Evolutionary conservation across 768 basidiomycete species (phyloP), one percentile per base, ranked within the genome.

Genomic region (Botryobasidium botryosum): DNA sequence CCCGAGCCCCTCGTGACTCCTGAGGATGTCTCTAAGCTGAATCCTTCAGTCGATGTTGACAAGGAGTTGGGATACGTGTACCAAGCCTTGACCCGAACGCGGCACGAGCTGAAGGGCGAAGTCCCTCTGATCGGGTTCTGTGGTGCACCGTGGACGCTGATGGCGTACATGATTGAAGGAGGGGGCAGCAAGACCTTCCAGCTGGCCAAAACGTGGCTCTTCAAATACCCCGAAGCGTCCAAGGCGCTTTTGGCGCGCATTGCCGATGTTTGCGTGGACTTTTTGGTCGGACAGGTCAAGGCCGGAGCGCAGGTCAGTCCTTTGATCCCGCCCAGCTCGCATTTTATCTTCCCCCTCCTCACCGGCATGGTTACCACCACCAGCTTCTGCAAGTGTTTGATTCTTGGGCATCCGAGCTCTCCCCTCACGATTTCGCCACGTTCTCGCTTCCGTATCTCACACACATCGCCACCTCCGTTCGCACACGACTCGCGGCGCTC

Each of bases 161-260:
- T 99, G 64, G 75, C 79, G 18, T 99, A 97, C 60, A 99, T 99
- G 94, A 72, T 94, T 55, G 94, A 97, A 61, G 94, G 94, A 6
- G 92, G 91, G 4, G 82, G 82, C 6, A 84, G 75, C 61, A 90
- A 88, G 63, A 84, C 83, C 12, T 74, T 85, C 53, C 79, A 84
- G 50, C 90, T 91, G 61, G 74, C 76, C 28, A 99, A 99, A 64
- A 76, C 80, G 0, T 99, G 94, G 92, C 59, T 96, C 5, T 97
- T 86, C 68, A 80, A 77, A 56, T 74, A 87, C 57, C 90, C 91
- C 1, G 72, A 79, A 50, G 79, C 81, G 61, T 83, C 84, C 37
- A 78, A 80, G 55, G 71, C 68, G 13, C 68, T 99, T 21, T 63
- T 99, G 23, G 57, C 67, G 54, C 71, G 74, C 48, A 82, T 96